phyloP scores from a whole-genome alignment of 2,329 filamentous ascomycete species.

The Fusarium sp. region DNA sequence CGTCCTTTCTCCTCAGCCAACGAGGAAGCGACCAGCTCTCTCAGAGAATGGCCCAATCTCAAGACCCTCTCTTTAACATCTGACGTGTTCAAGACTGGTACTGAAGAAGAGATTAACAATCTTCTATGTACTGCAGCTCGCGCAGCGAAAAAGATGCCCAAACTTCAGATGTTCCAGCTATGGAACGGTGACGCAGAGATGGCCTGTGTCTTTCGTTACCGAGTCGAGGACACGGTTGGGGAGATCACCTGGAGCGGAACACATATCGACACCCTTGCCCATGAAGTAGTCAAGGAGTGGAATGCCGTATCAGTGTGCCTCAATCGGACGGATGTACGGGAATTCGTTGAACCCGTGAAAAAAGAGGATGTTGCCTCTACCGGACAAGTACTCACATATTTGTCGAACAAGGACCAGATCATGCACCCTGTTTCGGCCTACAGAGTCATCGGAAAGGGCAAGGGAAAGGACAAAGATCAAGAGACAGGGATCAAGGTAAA shows the following conservation, averaged over 20 bases:
- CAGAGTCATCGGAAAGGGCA: not conserved
- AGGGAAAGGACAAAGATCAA: not conserved
- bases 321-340: not conserved
- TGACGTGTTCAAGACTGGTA: not conserved
- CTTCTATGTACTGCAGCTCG: conserved; percentile 12
- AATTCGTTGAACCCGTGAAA: not conserved
- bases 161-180: conserved; percentile 2
- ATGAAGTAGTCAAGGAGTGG: not conserved
- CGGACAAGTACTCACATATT: not conserved
- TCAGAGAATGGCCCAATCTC: conserved; percentile 1
- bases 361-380: not conserved
- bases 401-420: not conserved
- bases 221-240: not conserved
- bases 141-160: conserved; percentile 16
- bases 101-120: not conserved
- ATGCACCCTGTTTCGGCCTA: not conserved
- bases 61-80: conserved; percentile 5
- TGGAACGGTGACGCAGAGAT: not conserved
- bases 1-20: not conserved
- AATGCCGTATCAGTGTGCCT: not conserved
- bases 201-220: conserved; percentile 5
- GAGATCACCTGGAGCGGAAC: conserved; percentile 10
- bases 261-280: not conserved
- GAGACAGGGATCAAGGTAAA: no score
- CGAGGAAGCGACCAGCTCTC: not conserved